These are phyloP conservation scores for Heracleum sosnowskyi DNA, from an alignment of 129 eudicot species.

Conservation along the genomic window DNA sequence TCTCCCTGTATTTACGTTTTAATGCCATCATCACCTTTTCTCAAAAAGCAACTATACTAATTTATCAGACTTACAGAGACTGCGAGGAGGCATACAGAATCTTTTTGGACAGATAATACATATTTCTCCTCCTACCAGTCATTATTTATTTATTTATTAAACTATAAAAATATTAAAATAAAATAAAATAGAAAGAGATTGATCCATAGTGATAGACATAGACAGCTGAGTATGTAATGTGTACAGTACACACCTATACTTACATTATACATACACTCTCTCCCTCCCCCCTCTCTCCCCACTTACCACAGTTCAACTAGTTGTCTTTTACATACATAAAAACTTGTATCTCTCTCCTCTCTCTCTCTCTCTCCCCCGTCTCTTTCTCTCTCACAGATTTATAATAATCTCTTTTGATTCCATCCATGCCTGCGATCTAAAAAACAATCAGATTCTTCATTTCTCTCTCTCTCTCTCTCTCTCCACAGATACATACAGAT, in stretches of 20 bases:
- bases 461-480: not conserved
- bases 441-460: conserved; percentile 13
- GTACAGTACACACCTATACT: not conserved
- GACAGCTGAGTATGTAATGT: conserved; percentile 27
- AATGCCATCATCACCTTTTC: not conserved
- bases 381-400: not conserved
- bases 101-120: not conserved
- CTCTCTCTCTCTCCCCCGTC: not conserved
- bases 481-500: not conserved
- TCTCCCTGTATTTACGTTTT: not conserved
- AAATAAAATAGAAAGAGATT: not conserved
- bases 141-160: not conserved
- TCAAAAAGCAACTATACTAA: not conserved
- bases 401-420: conserved; percentile 13
- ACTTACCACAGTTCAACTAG: not conserved
- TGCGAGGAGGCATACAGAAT: not conserved
- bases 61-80: not conserved
- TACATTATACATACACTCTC: not conserved
- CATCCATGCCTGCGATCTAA: conserved; percentile 21
- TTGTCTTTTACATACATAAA: not conserved
- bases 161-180: not conserved
- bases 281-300: not conserved
- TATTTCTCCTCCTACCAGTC: not conserved
- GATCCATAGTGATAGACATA: conserved; percentile 8
- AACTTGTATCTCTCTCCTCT: no score